Evolutionary conservation across 305 asterid species (phyloP).

Genomic region (Nicotiana rustica): DNA sequence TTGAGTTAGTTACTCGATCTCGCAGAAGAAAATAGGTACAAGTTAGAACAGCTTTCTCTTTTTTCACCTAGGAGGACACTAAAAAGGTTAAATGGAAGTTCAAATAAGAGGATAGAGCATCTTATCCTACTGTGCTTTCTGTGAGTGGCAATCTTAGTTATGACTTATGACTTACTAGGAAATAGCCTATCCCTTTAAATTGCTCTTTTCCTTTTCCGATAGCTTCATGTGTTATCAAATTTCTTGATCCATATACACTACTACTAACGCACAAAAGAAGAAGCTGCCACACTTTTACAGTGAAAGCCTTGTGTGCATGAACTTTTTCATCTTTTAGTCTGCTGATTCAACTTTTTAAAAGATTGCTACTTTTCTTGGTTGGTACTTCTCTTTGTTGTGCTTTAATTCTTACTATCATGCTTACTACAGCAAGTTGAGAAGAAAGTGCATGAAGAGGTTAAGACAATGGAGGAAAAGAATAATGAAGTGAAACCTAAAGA

Average conservation of each 20-base stretch:
- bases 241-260: too few species aligned
- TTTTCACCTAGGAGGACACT: background rate
- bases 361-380: background rate
- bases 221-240: background rate
- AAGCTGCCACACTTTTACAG: background rate
- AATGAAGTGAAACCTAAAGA: constrained; percentile 43
- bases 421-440: constrained; percentile 59
- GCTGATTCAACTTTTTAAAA: background rate
- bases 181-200: background rate
- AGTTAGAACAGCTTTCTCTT: background rate
- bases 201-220: background rate
- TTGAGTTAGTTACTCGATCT: too few species aligned
- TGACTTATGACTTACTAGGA: background rate
- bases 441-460: constrained; percentile 52
- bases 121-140: background rate
- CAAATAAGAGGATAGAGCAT: background rate
- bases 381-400: background rate
- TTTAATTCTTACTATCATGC: constrained; percentile 2
- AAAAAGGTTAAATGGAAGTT: background rate
- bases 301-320: background rate
- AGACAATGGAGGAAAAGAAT: constrained; percentile 48
- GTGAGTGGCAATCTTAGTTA: too few species aligned
- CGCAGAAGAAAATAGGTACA: too few species aligned
- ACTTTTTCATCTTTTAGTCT: background rate
- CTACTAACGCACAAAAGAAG: background rate